These are phyloP conservation scores for Phyllosticta citribraziliensis DNA, from an alignment of 2,329 filamentous ascomycete genomes.

Conservation along the genomic window DNA sequence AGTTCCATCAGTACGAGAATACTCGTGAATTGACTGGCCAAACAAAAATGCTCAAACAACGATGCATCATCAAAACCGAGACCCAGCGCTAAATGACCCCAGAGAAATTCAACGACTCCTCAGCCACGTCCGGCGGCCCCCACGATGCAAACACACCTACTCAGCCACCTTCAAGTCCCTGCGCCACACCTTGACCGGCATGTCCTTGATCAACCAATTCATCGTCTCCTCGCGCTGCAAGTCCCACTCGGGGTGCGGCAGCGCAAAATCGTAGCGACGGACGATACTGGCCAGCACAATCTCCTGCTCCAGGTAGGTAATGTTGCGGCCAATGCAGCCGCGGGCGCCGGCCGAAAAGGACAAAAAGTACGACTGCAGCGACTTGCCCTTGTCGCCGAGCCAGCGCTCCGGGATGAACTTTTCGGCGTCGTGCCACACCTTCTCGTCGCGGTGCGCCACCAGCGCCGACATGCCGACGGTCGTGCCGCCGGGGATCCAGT, in stretches of 20 bases:
- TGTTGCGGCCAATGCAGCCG: slow-evolving; percentile 17
- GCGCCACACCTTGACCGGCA: slow-evolving; percentile 30
- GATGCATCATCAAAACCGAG: not conserved
- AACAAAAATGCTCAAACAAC: not conserved
- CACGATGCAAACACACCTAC: not conserved
- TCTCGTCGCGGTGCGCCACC: slow-evolving; percentile 40
- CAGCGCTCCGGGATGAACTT: slow-evolving; percentile 40
- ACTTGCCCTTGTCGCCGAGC: slow-evolving; percentile 22
- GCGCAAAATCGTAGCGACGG: slow-evolving; percentile 29
- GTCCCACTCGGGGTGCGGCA: slow-evolving; percentile 26
- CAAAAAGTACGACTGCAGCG: slow-evolving; percentile 17
- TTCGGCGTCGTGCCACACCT: slow-evolving; percentile 39
- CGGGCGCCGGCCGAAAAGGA: slow-evolving; percentile 16
- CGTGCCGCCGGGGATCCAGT: slow-evolving; percentile 27
- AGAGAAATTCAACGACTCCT: not conserved
- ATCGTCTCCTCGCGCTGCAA: slow-evolving; percentile 27
- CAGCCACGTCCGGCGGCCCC: too few species aligned
- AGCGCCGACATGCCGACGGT: slow-evolving; percentile 28
- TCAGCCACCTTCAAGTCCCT: slow-evolving; percentile 14
- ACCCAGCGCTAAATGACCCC: not conserved
- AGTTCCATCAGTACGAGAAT: too few species aligned
- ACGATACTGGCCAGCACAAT: slow-evolving; percentile 25
- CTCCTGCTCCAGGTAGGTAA: slow-evolving; percentile 46
- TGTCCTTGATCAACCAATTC: slow-evolving; percentile 28
- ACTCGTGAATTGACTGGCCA: not conserved